phyloP scores from a whole-genome alignment of 1,284 basidiomycete species.

The Ustilago nuda region DNA sequence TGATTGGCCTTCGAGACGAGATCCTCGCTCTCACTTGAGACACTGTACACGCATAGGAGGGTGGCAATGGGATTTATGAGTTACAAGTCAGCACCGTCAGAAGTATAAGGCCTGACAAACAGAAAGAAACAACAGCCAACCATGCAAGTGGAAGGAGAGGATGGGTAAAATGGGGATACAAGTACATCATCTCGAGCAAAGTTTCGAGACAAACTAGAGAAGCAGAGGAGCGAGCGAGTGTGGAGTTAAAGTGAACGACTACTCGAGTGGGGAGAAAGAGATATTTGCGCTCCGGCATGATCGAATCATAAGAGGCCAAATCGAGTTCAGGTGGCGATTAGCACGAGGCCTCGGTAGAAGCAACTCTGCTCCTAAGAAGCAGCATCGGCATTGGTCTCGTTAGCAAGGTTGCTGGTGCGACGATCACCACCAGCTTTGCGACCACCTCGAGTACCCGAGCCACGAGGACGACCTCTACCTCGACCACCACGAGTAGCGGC shows the following conservation, averaged over 20 bases:
- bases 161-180: conserved; percentile 14
- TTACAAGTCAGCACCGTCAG: conserved; percentile 17
- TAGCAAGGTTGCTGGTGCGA: conserved; percentile 25
- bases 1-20: not conserved
- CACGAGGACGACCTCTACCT: conserved; percentile 45
- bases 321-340: conserved; percentile 3
- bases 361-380: conserved; percentile 20
- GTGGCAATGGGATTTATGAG: conserved; percentile 14
- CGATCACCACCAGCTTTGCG: conserved; percentile 15
- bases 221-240: not conserved
- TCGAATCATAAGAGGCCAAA: not conserved
- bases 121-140: not conserved
- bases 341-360: conserved; percentile 28
- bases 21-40: not conserved
- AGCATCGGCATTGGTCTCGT: conserved; percentile 23
- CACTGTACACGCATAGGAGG: not conserved
- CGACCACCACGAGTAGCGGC: conserved; percentile 22
- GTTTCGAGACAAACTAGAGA: not conserved
- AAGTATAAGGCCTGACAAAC: conserved; percentile 9
- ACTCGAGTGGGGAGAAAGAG: not conserved
- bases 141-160: conserved; percentile 5
- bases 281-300: not conserved
- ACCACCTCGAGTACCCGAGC: conserved; percentile 35
- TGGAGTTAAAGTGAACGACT: not conserved
- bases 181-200: conserved; percentile 21